Percentiles rank a stretch among this genome's conserved stretches.
phyloP scores from a whole-genome alignment of 2,329 filamentous ascomycete genomes.

The Trichocomaceae sp. region DNA sequence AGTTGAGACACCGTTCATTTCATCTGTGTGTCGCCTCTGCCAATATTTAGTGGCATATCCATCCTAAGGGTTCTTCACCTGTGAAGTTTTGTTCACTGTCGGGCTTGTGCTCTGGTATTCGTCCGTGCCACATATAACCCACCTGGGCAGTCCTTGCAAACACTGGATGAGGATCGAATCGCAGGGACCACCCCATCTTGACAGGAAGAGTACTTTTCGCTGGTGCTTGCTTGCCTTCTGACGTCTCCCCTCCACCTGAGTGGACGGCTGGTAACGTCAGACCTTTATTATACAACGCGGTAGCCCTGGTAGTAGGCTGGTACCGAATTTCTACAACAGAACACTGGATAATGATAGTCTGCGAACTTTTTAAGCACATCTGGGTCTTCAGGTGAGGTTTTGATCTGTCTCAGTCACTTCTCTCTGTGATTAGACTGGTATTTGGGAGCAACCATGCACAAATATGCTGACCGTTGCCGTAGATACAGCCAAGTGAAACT shows the following conservation, averaged over 20 bases:
- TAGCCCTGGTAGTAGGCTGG: no score
- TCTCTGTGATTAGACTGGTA: neutral
- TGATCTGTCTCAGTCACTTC: neutral
- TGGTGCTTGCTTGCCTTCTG: neutral
- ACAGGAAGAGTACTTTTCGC: neutral
- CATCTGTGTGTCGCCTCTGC: neutral
- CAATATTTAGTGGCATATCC: neutral
- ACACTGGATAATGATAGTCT: neutral
- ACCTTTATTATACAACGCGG: neutral
- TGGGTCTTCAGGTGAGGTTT: neutral
- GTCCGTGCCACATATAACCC: neutral
- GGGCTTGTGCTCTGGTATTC: neutral
- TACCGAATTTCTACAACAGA: neutral
- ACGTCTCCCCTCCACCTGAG: neutral
- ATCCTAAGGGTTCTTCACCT: neutral
- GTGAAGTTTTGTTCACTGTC: neutral
- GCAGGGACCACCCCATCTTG: no score
- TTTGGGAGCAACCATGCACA: constrained; percentile 9
- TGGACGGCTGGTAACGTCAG: neutral
- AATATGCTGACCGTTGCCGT: constrained; percentile 13
- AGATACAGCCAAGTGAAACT: constrained; percentile 11
- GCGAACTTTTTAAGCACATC: neutral
- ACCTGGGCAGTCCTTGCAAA: no score
- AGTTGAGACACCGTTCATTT: neutral
- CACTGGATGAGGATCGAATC: no score